Evolutionary conservation across 129 eudicot genomes (phyloP), one percentile per base, ranked within the genome.

Genomic region (Helichrysum umbraculigerum): DNA sequence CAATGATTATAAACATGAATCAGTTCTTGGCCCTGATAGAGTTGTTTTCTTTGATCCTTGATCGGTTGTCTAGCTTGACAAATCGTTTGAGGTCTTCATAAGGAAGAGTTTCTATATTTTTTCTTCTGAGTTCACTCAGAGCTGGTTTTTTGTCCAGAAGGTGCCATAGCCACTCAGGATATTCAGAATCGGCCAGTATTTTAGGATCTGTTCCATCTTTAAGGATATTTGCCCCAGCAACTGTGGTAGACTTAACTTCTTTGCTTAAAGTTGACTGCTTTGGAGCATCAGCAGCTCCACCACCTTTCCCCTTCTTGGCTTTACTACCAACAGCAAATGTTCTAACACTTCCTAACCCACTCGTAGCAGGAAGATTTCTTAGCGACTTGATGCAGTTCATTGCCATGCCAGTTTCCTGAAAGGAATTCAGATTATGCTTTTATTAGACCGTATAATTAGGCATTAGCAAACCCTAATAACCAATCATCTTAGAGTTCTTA

Each of bases 51-150:
- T 93, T 93, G 81, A 93, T 93, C 77, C 97, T 88, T 10, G 90
- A 86, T 70, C 98, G 87, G 76, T 90, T 93, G 72, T 93, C 98
- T 67, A 93, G 89, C 87, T 93, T 93, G 41, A 91, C 98, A 84
- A 93, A 87, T 9, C 98, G 87, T 80, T 93, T 93, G 51, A 93
- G 90, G 61, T 93, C 98, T 33, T 93, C 97, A 19, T 81, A 90
- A 4, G 89, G 83, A 17, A 91, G 93, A 71, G 82, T 70, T 83
- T 91, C 86, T 1, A 82, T 74, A 52, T 87, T 85, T 62, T 79
- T 91, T 85, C 98, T 93, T 80, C 92, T 84, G 25, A 91, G 90
- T 78, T 85, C 97, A 83, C 98, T 93, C 77, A 93, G 74, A 1
- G 96, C 93, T 0, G 90, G 97, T 58, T 88, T 86, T 74, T 88